Evolutionary conservation across 768 basidiomycete species (phyloP), one percentile per base, ranked within the genome.

Genomic region (Multifurca ochricompacta): DNA sequence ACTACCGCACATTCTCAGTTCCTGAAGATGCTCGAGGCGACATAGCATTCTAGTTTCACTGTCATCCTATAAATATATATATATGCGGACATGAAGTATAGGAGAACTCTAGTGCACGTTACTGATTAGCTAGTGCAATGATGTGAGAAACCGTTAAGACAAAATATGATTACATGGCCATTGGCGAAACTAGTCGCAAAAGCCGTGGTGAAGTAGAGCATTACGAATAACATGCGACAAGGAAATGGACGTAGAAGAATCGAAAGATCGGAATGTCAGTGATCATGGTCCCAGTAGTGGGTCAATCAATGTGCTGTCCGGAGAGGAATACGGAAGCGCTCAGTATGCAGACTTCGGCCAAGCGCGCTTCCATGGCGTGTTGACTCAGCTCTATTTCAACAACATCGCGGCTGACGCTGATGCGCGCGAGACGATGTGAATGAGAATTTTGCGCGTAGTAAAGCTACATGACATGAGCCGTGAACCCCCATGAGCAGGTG

Each of bases 311-410:
- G 11, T 36, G 53, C 8, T 23, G 39, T 6, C 60, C 60, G 13
- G 59, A 61, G 5, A 63, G 58, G 40, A 63, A 62, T 14, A 63
- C 23, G 14, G 60, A 62, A 30, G 60, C 56, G 25, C 51, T 35
- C 8, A 63, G 40, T n/a, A 63, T 51, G 45, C 54, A 59, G 32
- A 58, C 53, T 16, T 63, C 62, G 0, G 34, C 51, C 11, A 63
- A 31, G 11, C 51, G 54, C 8, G 54, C 54, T 23, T 59, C 54
- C 36, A 63, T 52, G 7, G 57, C 62, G 7, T 41, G 49, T n/a
- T 34, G 52, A 14, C 58, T 56, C 39, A 63, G 30, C 35, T 62
- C 60, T 7, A 63, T 37, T 8, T 46, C 32, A 40, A 59, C 58
- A 13, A 49, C 60, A 5, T 61, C 49, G 3, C 44, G 45, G n/a